A percentile compares a stretch with the other conserved stretches of the same genome.
Evolutionary conservation across 345 rosid species (phyloP).

Genomic region (Dovyalis caffra): DNA sequence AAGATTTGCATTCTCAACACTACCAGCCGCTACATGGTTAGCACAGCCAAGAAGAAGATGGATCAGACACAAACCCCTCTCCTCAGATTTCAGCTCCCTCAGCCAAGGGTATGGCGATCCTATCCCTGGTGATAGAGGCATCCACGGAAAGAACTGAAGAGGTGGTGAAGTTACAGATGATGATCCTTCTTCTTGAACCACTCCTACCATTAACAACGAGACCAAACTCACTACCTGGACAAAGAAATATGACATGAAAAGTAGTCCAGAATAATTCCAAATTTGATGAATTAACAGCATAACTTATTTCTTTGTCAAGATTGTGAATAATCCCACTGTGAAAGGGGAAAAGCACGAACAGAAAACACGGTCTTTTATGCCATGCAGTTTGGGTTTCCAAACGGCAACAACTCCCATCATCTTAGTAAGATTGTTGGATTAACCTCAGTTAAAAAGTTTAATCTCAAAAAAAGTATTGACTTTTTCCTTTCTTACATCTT

Average conservation of each 20-base stretch:
- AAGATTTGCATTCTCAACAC: constrained; percentile 58
- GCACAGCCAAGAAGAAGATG: constrained; percentile 58
- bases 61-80: constrained; percentile 62
- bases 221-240: constrained; percentile 10
- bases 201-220: constrained; percentile 33
- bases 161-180: constrained; percentile 54
- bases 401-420: neutral
- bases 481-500: neutral
- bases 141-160: constrained; percentile 51
- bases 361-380: neutral
- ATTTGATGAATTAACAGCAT: neutral
- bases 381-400: neutral
- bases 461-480: neutral
- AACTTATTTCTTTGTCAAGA: neutral
- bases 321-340: neutral
- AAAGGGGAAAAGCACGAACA: neutral
- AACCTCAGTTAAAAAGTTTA: neutral
- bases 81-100: constrained; percentile 59
- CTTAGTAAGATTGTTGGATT: neutral
- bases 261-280: constrained; percentile 7
- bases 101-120: constrained; percentile 63
- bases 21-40: constrained; percentile 60
- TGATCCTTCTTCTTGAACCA: constrained; percentile 58
- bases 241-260: neutral
- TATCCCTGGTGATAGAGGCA: constrained; percentile 56